phyloP scores from a whole-genome alignment of 805 yeast genomes.

The Schwanniomyces vanrijiae region DNA sequence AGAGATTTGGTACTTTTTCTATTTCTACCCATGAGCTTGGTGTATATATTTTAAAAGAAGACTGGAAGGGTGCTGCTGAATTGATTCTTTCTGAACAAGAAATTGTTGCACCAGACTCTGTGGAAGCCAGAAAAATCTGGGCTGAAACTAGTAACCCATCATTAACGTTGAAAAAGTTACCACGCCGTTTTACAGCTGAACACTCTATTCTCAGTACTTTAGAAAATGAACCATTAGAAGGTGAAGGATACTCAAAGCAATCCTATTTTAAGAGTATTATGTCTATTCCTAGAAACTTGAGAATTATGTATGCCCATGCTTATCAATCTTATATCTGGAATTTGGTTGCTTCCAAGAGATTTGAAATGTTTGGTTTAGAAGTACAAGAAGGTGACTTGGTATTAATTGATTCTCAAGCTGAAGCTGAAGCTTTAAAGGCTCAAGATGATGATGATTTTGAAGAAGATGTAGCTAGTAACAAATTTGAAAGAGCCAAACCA shows the following conservation, averaged over 20 bases:
- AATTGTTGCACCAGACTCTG: slow-evolving; percentile 76
- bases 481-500: slow-evolving; percentile 65
- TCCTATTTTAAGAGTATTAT: slow-evolving; percentile 79
- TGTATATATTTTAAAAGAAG: slow-evolving; percentile 60
- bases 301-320: slow-evolving; percentile 96
- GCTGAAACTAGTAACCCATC: slow-evolving; percentile 65
- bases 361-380: slow-evolving; percentile 64
- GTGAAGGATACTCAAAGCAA: slow-evolving; percentile 45
- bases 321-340: slow-evolving; percentile 98
- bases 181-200: slow-evolving; percentile 86
- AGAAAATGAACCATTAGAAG: slow-evolving; percentile 46
- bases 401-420: slow-evolving; percentile 16
- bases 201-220: slow-evolving; percentile 64
- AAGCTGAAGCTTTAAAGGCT: neutral
- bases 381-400: slow-evolving; percentile 85
- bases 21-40: slow-evolving; percentile 90
- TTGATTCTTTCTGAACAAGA: slow-evolving; percentile 84
- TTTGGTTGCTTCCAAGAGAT: slow-evolving; percentile 72
- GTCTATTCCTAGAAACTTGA: slow-evolving; percentile 87
- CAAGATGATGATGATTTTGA: slow-evolving; percentile 49
- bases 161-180: slow-evolving; percentile 72
- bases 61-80: slow-evolving; percentile 81
- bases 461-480: slow-evolving; percentile 67
- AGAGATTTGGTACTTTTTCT: slow-evolving; percentile 94
- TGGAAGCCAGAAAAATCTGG: slow-evolving; percentile 84